These are phyloP conservation scores for Hypoxylon sp. DNA, from an alignment of 2,329 filamentous ascomycete species.

Conservation along the genomic window DNA sequence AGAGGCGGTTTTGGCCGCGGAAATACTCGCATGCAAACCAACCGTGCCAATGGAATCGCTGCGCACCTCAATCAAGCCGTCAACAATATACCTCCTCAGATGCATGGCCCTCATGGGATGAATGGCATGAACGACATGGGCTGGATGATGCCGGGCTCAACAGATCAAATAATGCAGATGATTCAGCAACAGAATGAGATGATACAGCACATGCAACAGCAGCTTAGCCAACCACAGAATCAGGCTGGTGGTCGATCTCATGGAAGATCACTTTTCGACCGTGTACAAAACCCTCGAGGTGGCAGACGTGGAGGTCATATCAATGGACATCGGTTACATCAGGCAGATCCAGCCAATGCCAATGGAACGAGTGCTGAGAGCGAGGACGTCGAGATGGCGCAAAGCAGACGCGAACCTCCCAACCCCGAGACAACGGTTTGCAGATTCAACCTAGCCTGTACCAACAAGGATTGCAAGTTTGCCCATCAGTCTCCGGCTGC, in stretches of 20 bases:
- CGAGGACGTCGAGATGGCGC: conserved; percentile 76
- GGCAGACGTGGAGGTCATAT: conserved; percentile 65
- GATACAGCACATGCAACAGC: conserved; percentile 82
- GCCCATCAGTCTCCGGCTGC: conserved; percentile 95
- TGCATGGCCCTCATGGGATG: conserved; percentile 58
- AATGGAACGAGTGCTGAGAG: conserved; percentile 59
- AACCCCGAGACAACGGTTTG: conserved; percentile 80
- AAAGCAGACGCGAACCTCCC: conserved; percentile 66
- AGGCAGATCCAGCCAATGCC: conserved; percentile 55
- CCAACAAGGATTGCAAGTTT: conserved; percentile 90
- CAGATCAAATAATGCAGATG: conserved; percentile 79
- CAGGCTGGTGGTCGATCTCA: conserved; percentile 60
- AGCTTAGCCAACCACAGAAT: conserved; percentile 70
- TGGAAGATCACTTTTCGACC: conserved; percentile 80
- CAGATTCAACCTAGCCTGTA: conserved; percentile 91
- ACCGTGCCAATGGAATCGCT: conserved; percentile 65
- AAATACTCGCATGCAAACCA: conserved; percentile 67
- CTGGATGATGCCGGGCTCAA: conserved; percentile 65
- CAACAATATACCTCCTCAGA: conserved; percentile 53
- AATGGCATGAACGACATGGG: conserved; percentile 62
- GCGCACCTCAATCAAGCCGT: conserved; percentile 62
- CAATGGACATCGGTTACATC: conserved; percentile 56
- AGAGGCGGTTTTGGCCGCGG: conserved; percentile 68
- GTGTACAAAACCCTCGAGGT: conserved; percentile 73
- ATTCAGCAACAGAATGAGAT: conserved; percentile 90